Evolutionary conservation across 345 rosid species (phyloP), one percentile per base, ranked within the genome.

Genomic region (Lagerstroemia speciosa): DNA sequence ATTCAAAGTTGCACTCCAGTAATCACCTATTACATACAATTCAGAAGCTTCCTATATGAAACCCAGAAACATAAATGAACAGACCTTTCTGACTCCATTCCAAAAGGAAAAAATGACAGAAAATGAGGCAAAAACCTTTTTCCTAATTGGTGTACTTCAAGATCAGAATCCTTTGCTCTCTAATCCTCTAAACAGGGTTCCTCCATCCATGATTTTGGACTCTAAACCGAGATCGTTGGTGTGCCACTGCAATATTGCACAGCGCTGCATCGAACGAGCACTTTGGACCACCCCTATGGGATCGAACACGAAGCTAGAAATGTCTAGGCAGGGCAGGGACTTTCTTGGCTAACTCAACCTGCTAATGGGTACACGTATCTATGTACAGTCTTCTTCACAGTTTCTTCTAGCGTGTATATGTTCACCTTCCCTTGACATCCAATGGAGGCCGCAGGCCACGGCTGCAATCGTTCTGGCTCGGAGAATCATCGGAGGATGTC

Each of bases 381-480:
- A 22, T 55, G 24, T 52, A 20, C 61, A 55, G 15, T 55, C 10
- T n/a, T 3, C 12, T 53, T 53, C 24, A 53, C 30, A 53, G 60
- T 36, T 36, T 36, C 43, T 33, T 64, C 66, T 57, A 57, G 11
- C 4, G 26, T 58, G 31, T 37, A 26, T 36, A 50, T 26, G 61
- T 40, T 67, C 62, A 17, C 27, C 40, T 65, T 65, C 26, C 50
- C 63, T 40, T 68, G n/a, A 27, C 63, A 15, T 27, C 46, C 73
- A 19, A 16, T 30, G 50, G 69, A 58, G 65, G 65, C 30, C 41
- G 40, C 52, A 27, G 33, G 26, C 72, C 66, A 29, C 63, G 40
- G 37, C 36, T 30, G 27, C 27, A 57, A 7, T n/a, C 43, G 53
- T 19, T 22, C 32, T 16, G 19, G 6, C 0, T 36, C 58, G 26